phyloP scores from a whole-genome alignment of 331 rosid genomes.

The Acacia concinna region DNA sequence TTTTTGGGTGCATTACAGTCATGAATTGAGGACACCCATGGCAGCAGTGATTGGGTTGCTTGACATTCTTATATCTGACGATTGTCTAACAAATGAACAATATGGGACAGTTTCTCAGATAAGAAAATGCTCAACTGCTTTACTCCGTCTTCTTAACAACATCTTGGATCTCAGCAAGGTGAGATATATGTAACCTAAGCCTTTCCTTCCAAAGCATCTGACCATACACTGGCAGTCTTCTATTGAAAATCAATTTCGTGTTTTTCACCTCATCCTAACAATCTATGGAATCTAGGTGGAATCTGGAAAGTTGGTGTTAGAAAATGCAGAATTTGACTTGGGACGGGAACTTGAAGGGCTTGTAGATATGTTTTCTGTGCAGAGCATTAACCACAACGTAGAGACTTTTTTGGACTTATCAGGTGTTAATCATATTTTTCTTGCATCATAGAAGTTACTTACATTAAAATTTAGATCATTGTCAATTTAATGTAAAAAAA shows the following conservation, averaged over 20 bases:
- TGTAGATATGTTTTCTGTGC: constrained; percentile 97
- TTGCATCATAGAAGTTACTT: constrained; percentile 21
- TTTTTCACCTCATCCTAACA: constrained; percentile 24
- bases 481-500: neutral
- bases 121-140: constrained; percentile 93
- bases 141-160: constrained; percentile 95
- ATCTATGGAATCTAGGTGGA: constrained; percentile 64
- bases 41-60: constrained; percentile 98
- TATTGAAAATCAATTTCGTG: neutral
- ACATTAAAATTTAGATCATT: constrained; percentile 7
- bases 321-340: constrained; percentile 93
- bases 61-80: constrained; percentile 95
- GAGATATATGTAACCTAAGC: constrained; percentile 19
- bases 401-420: constrained; percentile 93
- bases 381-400: constrained; percentile 91
- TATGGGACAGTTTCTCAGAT: constrained; percentile 88
- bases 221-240: neutral
- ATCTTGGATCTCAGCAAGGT: constrained; percentile 97
- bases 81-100: constrained; percentile 94
- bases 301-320: constrained; percentile 93
- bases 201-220: constrained; percentile 14
- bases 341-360: constrained; percentile 98
- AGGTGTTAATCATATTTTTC: constrained; percentile 49
- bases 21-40: constrained; percentile 98
- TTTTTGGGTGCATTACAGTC: constrained; percentile 53